Percentiles rank a stretch among this genome's conserved stretches.
phyloP scores from a whole-genome alignment of 2,329 filamentous ascomycete species.

The Aureobasidium sp. region DNA sequence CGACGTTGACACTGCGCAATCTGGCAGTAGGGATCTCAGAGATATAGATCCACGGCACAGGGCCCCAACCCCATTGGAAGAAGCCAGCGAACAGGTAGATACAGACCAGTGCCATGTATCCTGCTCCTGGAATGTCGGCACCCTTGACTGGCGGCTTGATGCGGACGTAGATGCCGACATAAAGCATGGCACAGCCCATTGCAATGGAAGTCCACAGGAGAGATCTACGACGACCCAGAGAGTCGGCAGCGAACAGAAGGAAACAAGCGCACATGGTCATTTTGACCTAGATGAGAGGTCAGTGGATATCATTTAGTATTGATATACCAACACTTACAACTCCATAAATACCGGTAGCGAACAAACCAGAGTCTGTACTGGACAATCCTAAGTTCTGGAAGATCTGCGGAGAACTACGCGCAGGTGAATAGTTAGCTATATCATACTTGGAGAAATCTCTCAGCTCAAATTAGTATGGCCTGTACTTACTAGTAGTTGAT shows the following conservation, averaged over 20 bases:
- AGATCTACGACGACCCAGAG: conserved; percentile 70
- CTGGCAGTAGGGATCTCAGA: conserved; percentile 75
- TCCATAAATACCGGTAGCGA: conserved; percentile 79
- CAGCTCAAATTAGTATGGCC: not conserved
- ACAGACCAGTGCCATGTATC: conserved; percentile 75
- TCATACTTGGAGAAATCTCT: conserved; percentile 28
- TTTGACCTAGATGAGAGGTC: conserved; percentile 53
- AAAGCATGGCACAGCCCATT: conserved; percentile 70
- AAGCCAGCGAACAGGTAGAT: conserved; percentile 78
- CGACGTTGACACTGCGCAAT: conserved; percentile 72
- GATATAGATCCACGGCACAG: conserved; percentile 73
- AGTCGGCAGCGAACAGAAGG: conserved; percentile 79
- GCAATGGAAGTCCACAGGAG: conserved; percentile 48
- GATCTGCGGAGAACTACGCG: conserved; percentile 64
- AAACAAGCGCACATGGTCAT: conserved; percentile 70
- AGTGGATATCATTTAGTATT: not conserved
- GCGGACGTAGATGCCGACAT: conserved; percentile 76
- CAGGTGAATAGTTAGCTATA: not conserved
- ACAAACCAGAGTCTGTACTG: conserved; percentile 65
- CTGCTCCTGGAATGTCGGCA: conserved; percentile 65
- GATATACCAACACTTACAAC: conserved; percentile 43
- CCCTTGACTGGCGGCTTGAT: conserved; percentile 64
- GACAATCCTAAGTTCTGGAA: conserved; percentile 71
- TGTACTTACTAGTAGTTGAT: conserved; percentile 19
- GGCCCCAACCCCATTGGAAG: conserved; percentile 56